Evolutionary conservation across 2,329 filamentous ascomycete genomes (phyloP), one percentile per base, ranked within the genome.

Genomic region (Aspergillus persii): DNA sequence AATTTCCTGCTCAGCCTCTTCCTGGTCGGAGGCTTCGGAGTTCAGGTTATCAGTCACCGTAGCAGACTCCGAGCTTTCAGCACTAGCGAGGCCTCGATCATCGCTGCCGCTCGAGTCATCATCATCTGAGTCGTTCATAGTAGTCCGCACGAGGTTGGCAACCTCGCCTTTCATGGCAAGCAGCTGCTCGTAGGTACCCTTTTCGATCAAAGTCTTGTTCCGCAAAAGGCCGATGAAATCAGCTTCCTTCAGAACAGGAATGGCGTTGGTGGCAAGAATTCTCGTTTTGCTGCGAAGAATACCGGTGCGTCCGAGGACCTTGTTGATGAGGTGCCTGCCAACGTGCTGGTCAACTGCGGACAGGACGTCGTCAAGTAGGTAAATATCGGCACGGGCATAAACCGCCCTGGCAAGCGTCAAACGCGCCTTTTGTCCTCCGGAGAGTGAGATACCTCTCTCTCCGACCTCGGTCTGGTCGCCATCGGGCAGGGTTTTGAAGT

Each of bases 321-420:
- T 91, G 72, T 98, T 90, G 69, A 97, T 97, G 58, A 99, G 84
- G 77, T 99, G 95, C 63, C 91, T 86, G 53, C 95, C 95, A 60
- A 99, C 95, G 71, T 99, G 95, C 64, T 96, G 94, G 77, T 99
- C 95, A n/a, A 99, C 95, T 0, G 96, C 95, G 15, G 94, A 98
- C 9, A 99, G 83, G 61, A 93, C 90, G 73, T 99, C 95, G 67
- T 99, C 95, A 9, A 99, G 83, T 11, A 99, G 83, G 71, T 98
- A 98, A 53, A 99, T 87, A 73, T 99, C 96, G n/a, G 95, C 92
- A 66, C 95, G 86, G 54, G 96, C 93, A 72, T 99, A 99, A 1
- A 99, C 95, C 31, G 96, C 94, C 73, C 95, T 86, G 46, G 95
- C 95, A 56, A 99, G 82, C 12, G 92, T 94, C 61, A 99, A 83